Percentiles rank a stretch among this genome's conserved stretches.
These are phyloP conservation scores for Coffea humblotiana DNA, from an alignment of 305 asterid species.

Conservation along the genomic window DNA sequence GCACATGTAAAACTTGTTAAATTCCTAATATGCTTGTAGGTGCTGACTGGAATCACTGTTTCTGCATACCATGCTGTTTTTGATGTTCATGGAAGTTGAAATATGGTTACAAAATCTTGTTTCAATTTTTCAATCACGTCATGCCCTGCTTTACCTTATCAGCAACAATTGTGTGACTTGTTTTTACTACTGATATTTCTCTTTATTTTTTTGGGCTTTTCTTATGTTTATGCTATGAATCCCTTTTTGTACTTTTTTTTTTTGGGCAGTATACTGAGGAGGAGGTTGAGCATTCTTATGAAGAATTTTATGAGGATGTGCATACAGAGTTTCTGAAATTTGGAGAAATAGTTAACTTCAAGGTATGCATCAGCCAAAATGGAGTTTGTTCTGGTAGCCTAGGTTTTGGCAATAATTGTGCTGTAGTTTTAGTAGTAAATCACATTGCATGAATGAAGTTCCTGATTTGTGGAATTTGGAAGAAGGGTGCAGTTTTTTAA, in stretches of 20 bases:
- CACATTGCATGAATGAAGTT: neutral
- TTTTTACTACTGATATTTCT: neutral
- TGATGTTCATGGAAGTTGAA: neutral
- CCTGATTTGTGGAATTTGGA: neutral
- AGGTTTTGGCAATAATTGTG: neutral
- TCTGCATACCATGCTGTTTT: neutral
- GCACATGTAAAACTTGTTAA: neutral
- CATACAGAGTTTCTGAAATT: slow-evolving; percentile 96
- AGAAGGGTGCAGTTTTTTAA: neutral
- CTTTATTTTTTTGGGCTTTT: slow-evolving; percentile 3
- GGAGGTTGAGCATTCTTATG: slow-evolving; percentile 83
- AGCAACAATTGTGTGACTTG: neutral
- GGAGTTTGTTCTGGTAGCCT: neutral
- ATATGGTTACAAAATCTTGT: neutral
- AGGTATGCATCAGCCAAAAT: slow-evolving; percentile 47
- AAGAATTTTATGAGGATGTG: slow-evolving; percentile 97
- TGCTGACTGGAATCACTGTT: neutral
- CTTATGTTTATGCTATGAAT: slow-evolving; percentile 37
- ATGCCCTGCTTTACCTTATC: neutral
- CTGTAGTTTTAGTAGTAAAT: neutral
- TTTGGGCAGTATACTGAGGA: slow-evolving; percentile 77
- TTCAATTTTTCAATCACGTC: neutral
- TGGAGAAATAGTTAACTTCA: slow-evolving; percentile 92
- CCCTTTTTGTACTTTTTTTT: slow-evolving; percentile 32
- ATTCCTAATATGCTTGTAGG: neutral